Evolutionary conservation across 495 filamentous ascomycete species (phyloP).

Genomic region (Coniosporium apollinis): DNA sequence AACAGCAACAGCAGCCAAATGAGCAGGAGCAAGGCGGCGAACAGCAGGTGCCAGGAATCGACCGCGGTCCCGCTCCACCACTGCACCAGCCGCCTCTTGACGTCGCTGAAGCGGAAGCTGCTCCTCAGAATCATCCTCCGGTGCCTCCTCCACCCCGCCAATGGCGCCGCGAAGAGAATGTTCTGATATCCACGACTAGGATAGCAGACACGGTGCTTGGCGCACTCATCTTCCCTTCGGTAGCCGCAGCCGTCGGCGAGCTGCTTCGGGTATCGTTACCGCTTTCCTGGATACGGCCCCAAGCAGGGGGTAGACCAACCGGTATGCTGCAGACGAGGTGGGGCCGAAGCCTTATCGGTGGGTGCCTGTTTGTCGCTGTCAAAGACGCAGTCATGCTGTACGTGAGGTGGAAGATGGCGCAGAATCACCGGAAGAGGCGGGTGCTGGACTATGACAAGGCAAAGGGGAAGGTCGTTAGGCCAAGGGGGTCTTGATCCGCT

Average conservation of each 20-base stretch:
- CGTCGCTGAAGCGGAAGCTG: slow-evolving; percentile 5
- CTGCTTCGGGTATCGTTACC: slow-evolving; percentile 46
- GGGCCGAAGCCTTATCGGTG: slow-evolving; percentile 65
- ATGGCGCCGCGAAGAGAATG: slow-evolving; percentile 9
- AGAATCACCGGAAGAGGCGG: slow-evolving; percentile 46
- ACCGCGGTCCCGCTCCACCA: slow-evolving; percentile 10
- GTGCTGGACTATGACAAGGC: slow-evolving; percentile 45
- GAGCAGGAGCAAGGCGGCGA: slow-evolving; percentile 1
- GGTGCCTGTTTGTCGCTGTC: slow-evolving; percentile 61
- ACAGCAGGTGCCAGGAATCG: background rate
- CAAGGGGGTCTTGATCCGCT: too few species aligned
- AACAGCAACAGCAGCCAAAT: slow-evolving; percentile 8
- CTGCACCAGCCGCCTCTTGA: slow-evolving; percentile 8
- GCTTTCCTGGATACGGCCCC: slow-evolving; percentile 39
- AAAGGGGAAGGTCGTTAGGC: slow-evolving; percentile 2
- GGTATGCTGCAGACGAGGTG: slow-evolving; percentile 58
- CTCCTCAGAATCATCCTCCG: slow-evolving; percentile 12
- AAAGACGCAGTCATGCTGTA: slow-evolving; percentile 63
- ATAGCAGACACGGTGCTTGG: slow-evolving; percentile 42
- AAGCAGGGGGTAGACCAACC: slow-evolving; percentile 13
- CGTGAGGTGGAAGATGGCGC: slow-evolving; percentile 53
- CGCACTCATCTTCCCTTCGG: slow-evolving; percentile 44
- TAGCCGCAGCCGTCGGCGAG: slow-evolving; percentile 50
- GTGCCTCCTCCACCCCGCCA: background rate
- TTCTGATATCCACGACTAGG: slow-evolving; percentile 34